Evolutionary conservation across 192 early-diverging fungal genomes (phyloP).

Genomic region (Rhizophlyctis rosea): DNA sequence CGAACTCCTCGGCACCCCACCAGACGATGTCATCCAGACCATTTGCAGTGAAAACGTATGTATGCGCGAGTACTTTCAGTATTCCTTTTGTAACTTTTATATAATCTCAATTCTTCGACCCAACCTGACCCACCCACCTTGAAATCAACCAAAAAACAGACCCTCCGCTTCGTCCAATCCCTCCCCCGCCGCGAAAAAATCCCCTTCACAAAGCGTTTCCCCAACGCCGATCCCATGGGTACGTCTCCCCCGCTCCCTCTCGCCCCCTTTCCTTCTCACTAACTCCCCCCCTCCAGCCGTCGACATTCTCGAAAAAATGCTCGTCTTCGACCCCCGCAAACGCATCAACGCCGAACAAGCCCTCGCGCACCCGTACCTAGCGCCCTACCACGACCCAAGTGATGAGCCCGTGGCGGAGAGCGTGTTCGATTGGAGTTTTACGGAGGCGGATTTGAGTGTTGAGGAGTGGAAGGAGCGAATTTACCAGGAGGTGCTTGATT

Average conservation of each 20-base stretch:
- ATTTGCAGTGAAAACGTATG: constrained; percentile 88
- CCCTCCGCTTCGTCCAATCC: constrained; percentile 87
- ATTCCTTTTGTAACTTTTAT: constrained; percentile 6
- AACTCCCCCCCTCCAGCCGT: constrained; percentile 47
- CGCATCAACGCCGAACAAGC: constrained; percentile 86
- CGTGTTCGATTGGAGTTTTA: constrained; percentile 93
- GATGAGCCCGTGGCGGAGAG: constrained; percentile 77
- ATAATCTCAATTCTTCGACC: constrained; percentile 15
- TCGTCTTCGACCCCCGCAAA: constrained; percentile 89
- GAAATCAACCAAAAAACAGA: no score
- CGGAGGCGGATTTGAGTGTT: constrained; percentile 67
- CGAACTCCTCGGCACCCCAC: constrained; percentile 86
- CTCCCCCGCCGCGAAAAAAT: constrained; percentile 76
- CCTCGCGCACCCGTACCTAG: constrained; percentile 84
- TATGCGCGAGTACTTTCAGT: neutral
- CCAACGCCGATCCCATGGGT: constrained; percentile 70
- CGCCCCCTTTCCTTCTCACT: neutral
- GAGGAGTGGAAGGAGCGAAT: constrained; percentile 36
- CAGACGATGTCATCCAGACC: constrained; percentile 86
- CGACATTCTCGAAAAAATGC: constrained; percentile 86
- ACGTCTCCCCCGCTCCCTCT: no score
- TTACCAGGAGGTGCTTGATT: constrained; percentile 18
- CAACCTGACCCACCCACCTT: neutral
- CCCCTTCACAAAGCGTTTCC: constrained; percentile 79
- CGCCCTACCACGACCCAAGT: constrained; percentile 84